Percentiles rank a stretch among this genome's conserved stretches.
phyloP scores from a whole-genome alignment of 2,329 filamentous ascomycete species.

The Endothia cerciana region DNA sequence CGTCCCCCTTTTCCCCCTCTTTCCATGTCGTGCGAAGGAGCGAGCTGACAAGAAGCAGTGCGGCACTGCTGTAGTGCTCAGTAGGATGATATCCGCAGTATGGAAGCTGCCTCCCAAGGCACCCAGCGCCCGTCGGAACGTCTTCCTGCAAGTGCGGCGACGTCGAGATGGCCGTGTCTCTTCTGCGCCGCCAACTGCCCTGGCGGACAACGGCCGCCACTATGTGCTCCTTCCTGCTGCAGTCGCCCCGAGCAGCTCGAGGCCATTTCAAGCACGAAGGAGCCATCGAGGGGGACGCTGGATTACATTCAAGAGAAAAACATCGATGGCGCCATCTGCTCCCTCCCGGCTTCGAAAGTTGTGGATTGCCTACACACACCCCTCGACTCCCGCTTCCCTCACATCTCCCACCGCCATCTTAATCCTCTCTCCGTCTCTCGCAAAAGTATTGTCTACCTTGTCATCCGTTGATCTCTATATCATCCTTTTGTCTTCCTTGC shows the following conservation, averaged over 20 bases:
- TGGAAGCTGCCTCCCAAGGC: too few species aligned
- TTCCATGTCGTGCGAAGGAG: not conserved
- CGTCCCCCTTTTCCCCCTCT: too few species aligned
- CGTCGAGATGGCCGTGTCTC: not conserved
- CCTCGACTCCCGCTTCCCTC: not conserved
- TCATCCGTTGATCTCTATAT: too few species aligned
- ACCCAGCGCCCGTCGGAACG: not conserved
- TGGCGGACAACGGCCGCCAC: not conserved
- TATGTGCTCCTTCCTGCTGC: not conserved
- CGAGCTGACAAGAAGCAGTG: not conserved
- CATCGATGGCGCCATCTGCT: not conserved
- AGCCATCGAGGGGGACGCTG: not conserved
- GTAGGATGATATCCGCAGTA: not conserved
- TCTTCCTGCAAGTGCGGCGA: not conserved
- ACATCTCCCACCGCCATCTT: not conserved
- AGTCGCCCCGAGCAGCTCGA: not conserved
- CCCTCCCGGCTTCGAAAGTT: not conserved
- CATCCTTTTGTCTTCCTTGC: too few species aligned
- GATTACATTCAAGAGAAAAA: not conserved
- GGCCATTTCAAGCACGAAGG: not conserved
- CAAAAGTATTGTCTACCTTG: not conserved
- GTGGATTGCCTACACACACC: not conserved
- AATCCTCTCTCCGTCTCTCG: not conserved
- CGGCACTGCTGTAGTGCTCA: not conserved
- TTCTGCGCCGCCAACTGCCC: too few species aligned